Base-by-base conservation (phyloP, 2,329 filamentous ascomycete species). In the Ilyonectria destructans region DNA sequence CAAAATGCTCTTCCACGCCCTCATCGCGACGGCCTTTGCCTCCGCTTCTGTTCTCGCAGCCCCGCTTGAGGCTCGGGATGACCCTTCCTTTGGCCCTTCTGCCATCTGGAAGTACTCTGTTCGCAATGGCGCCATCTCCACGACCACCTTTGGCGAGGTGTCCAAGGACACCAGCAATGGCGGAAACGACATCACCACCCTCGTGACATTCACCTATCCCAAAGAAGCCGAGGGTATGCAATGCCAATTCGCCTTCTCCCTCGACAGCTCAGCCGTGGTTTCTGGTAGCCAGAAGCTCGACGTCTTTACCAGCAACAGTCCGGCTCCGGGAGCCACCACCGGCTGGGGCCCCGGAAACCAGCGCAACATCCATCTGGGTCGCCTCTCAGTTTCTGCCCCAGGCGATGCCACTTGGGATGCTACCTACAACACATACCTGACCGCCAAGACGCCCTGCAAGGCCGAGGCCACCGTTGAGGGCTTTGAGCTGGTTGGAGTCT, bases 181-280 rank as follows among this genome's bases (percentile, higher is more conserved):
- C 3, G 69, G 72, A 51, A 58, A 73, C 37, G 75, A 78, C 65
- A 62, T 69, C 67, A 77, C 73, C 37, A 69, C 75, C 45, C 76
- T 78, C 29, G 31, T 76, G 40, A 76, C 74, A 54, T 77, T 77
- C 62, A 71, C 70, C 31, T 77, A 77, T 64, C 71, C 73, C 58
- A 48, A 56, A 10, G 62, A n/a, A 4, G 64, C 67, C 8, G 51
- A 64, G 19, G 73, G 71, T 51, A 71, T 68, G 59, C 65, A 71
- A 56, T 78, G 77, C 68, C 68, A 69, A 29, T 68, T 78, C 45
- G 57, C 61, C 51, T 78, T 78, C 62, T 68, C 46, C 12, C 49
- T 77, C 17, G 49, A 67, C 17, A 69, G 65, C 69, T 55, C 54
- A 55, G 68, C 71, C 9, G 46, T 54, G 17, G 55, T 65, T 35